Evolutionary conservation across 2,329 filamentous ascomycete genomes (phyloP).

Genomic region (Paramyrothecium sp.): DNA sequence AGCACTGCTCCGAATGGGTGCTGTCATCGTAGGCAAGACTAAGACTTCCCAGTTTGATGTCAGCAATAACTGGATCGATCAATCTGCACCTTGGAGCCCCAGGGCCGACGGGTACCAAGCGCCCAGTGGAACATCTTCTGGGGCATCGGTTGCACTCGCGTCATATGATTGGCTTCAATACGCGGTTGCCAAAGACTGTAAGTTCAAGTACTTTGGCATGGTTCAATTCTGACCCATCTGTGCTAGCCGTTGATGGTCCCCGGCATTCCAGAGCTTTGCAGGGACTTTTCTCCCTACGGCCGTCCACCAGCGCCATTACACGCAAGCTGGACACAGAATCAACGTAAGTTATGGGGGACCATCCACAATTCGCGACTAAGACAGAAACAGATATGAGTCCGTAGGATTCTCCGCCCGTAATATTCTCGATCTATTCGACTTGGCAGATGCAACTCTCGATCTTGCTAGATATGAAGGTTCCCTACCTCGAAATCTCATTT

Average conservation of each 20-base stretch:
- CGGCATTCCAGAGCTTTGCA: conserved; percentile 15
- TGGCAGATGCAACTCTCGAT: neutral
- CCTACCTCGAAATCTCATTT: conserved; percentile 19
- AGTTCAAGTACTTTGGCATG: conserved; percentile 7
- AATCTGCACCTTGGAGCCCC: conserved; percentile 40
- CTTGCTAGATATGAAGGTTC: conserved; percentile 9
- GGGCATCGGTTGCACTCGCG: conserved; percentile 34
- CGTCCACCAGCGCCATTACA: neutral
- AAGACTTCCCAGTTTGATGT: conserved; percentile 47
- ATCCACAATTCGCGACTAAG: neutral
- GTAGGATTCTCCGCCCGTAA: neutral
- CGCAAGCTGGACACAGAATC: too few species aligned
- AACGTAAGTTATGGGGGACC: too few species aligned
- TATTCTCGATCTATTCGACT: neutral
- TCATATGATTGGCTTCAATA: conserved; percentile 41
- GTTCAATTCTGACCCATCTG: conserved; percentile 12
- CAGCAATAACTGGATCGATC: conserved; percentile 39
- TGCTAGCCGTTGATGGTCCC: conserved; percentile 18
- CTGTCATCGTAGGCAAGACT: conserved; percentile 52
- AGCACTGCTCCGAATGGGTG: conserved; percentile 58
- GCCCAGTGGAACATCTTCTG: conserved; percentile 31
- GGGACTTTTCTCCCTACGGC: conserved; percentile 28
- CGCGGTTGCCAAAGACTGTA: conserved; percentile 34
- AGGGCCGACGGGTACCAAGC: conserved; percentile 46
- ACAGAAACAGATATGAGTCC: neutral